Percentiles rank a stretch among this genome's conserved stretches.
Evolutionary conservation across 2,329 filamentous ascomycete species (phyloP).

Genomic region (Hymenoscyphus fraxineus): DNA sequence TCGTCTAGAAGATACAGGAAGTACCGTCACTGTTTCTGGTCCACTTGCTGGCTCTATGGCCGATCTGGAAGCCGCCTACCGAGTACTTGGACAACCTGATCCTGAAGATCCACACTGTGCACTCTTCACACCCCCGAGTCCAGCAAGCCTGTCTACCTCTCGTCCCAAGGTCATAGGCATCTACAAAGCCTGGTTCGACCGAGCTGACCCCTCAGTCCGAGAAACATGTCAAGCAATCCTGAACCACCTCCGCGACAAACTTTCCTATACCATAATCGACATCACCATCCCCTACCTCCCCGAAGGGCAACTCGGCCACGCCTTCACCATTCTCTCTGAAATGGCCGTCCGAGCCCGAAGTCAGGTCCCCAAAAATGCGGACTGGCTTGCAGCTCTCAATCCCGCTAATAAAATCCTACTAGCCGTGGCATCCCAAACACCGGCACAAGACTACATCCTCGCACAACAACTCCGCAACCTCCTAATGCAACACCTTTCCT

Average conservation of each 20-base stretch:
- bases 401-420: slow-evolving; percentile 68
- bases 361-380: slow-evolving; percentile 30
- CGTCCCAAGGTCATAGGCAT: slow-evolving; percentile 63
- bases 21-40: slow-evolving; percentile 60
- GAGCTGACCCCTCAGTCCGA: slow-evolving; percentile 61
- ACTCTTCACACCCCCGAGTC: slow-evolving; percentile 57
- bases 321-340: slow-evolving; percentile 72
- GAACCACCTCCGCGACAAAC: slow-evolving; percentile 50
- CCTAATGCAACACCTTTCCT: slow-evolving; percentile 74
- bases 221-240: slow-evolving; percentile 60
- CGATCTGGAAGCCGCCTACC: slow-evolving; percentile 80
- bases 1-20: slow-evolving; percentile 56
- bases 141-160: slow-evolving; percentile 39
- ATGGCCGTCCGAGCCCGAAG: slow-evolving; percentile 46
- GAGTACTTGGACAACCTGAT: slow-evolving; percentile 70
- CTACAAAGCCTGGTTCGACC: slow-evolving; percentile 64
- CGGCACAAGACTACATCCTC: slow-evolving; percentile 66
- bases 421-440: slow-evolving; percentile 58
- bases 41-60: slow-evolving; percentile 73
- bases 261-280: slow-evolving; percentile 50
- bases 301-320: slow-evolving; percentile 73
- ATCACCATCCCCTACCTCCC: slow-evolving; percentile 63
- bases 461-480: slow-evolving; percentile 70
- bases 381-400: slow-evolving; percentile 55
- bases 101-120: slow-evolving; percentile 56